Evolutionary conservation across 2,329 filamentous ascomycete genomes (phyloP).

Genomic region (Colletotrichum tamarilloi): DNA sequence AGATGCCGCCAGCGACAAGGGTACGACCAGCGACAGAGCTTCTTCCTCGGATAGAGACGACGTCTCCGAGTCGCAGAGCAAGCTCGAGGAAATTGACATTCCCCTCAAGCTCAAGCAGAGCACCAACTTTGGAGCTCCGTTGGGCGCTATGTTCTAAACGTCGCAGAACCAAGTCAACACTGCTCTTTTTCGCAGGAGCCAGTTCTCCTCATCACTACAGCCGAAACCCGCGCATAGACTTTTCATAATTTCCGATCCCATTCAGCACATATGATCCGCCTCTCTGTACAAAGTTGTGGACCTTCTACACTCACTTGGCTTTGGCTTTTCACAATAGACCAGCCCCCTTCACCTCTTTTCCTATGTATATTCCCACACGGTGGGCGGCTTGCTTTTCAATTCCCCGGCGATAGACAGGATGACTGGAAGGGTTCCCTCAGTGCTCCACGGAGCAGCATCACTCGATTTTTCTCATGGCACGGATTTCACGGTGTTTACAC

Average conservation of each 20-base stretch:
- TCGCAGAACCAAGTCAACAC: not conserved
- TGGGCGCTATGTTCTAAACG: slow-evolving; percentile 34
- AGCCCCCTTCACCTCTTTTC: slow-evolving; percentile 11
- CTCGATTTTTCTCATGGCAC: slow-evolving; percentile 28
- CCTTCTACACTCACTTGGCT: slow-evolving; percentile 14
- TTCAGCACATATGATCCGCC: slow-evolving; percentile 28
- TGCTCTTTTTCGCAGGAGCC: not conserved
- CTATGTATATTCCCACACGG: slow-evolving; percentile 12
- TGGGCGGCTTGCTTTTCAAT: slow-evolving; percentile 5
- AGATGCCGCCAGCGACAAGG: slow-evolving; percentile 29
- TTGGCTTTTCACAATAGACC: slow-evolving; percentile 3
- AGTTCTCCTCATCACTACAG: slow-evolving; percentile 4
- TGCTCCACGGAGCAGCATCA: slow-evolving; percentile 20
- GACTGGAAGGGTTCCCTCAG: not conserved
- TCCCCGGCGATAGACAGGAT: slow-evolving; percentile 25
- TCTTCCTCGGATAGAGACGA: slow-evolving; percentile 39
- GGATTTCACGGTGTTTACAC: slow-evolving; percentile 30
- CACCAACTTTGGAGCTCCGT: slow-evolving; percentile 44
- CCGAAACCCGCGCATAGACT: slow-evolving; percentile 6
- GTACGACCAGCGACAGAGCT: slow-evolving; percentile 6
- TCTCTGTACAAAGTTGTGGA: slow-evolving; percentile 26
- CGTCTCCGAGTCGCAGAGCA: slow-evolving; percentile 38
- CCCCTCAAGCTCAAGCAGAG: slow-evolving; percentile 58
- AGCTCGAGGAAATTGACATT: slow-evolving; percentile 52
- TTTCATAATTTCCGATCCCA: slow-evolving; percentile 10